Base-by-base conservation (phyloP, 1,284 basidiomycete species). In the Porphyrellus sp. region DNA sequence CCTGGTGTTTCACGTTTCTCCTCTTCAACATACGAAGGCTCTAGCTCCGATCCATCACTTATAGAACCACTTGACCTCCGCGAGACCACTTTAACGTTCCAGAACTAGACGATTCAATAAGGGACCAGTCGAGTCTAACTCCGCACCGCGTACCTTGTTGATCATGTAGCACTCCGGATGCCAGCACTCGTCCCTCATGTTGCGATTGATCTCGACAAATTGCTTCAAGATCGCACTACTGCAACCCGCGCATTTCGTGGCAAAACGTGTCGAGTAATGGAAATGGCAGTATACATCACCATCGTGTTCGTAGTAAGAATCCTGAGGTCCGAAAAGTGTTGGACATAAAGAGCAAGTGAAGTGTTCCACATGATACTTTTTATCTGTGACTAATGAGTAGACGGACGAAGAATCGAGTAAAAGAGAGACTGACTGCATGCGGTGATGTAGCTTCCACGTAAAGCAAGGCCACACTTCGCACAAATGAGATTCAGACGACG, bases 101-200 rank as follows among this genome's bases (percentile, higher is more conserved):
- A 99, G 71, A 99, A 98, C 91, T 95, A 69, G 21, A 51, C 8
- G 56, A 48, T 46, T 55, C 38, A 51, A 61, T 62, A 21, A 64
- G 37, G 33, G 49, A 25, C n/a, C 11, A 51, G 59, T 43, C 21
- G 21, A 38, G 34, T 5, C 16, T 13, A 47, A 35, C 40, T 41
- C 34, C n/a, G 30, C 6, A 49, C 28, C 15, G 62, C 77, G 51
- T 54, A 93, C 92, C 80, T 97, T 98, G 75, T 98, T 96, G 64
- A 99, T 98, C 95, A 99, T 98, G 73, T 99, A 98, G 72, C 96
- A 99, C 73, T 99, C 96, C 46, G 96, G 96, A 80, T 99, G 96
- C 96, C 97, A 99, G 69, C 97, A 98, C 75, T 99, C 97, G 74
- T 99, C 94, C 53, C 86, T 82, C 79, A 92, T 93, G 74, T 98